A percentile compares a stretch with the other conserved stretches of the same genome.
Conservation (phyloP, 108 stramenopile genomes). For the Skeletonema costatum region DNA sequence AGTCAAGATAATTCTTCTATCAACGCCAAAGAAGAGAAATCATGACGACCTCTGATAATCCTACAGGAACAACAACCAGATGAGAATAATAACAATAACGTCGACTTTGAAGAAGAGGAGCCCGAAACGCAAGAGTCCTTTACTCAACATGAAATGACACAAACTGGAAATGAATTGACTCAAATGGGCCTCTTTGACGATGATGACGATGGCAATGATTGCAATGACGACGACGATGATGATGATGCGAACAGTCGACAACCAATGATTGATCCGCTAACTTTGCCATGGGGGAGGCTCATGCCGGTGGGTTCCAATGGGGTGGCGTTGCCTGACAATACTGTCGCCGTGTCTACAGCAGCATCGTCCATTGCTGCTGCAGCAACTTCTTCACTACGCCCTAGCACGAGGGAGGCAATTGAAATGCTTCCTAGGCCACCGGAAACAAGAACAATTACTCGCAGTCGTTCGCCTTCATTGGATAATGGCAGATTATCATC, state of each 20-base stretch:
- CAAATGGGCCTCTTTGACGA: conserved; percentile 38
- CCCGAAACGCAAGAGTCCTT: conserved; percentile 21
- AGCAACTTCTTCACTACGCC: conserved; percentile 3
- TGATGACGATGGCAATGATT: conserved; percentile 2
- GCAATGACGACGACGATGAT: neutral
- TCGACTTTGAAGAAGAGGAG: neutral
- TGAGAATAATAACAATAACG: too few relatives aligned
- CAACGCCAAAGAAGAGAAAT: too few relatives aligned
- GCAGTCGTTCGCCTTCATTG: conserved; percentile 19
- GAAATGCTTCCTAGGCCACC: conserved; percentile 40
- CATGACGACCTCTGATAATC: too few relatives aligned
- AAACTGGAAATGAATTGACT: conserved; percentile 28
- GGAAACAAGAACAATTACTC: conserved; percentile 15
- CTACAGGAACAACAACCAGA: too few relatives aligned
- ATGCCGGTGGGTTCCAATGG: conserved; percentile 48
- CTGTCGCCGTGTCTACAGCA: conserved; percentile 6
- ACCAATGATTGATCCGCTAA: conserved; percentile 55
- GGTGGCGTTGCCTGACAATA: neutral
- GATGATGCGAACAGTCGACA: conserved; percentile 10
- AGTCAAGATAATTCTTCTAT: too few relatives aligned
- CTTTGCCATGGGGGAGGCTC: conserved; percentile 67
- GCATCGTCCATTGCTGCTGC: neutral
- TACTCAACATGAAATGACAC: conserved; percentile 22
- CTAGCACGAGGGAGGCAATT: conserved; percentile 11
- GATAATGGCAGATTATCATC: conserved; percentile 22